Evolutionary conservation across 805 yeast species (phyloP).

Genomic region (Yamadazyma kitorensis): DNA sequence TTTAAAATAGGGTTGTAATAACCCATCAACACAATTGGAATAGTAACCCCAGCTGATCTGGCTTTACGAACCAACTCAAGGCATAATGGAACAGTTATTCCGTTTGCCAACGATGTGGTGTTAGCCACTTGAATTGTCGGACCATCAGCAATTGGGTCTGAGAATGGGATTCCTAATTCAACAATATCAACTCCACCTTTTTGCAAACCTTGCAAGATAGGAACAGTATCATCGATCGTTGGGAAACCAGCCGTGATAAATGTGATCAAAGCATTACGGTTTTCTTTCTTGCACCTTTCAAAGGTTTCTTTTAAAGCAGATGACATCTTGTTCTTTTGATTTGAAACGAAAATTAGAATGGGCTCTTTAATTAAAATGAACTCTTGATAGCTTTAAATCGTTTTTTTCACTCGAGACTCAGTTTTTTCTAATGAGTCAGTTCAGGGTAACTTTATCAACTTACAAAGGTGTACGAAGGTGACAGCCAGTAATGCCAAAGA

Average conservation of each 20-base stretch:
- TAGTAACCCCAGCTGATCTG: constrained; percentile 75
- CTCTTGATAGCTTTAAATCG: neutral
- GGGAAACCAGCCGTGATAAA: constrained; percentile 96
- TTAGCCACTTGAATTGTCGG: constrained; percentile 93
- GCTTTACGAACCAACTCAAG: constrained; percentile 74
- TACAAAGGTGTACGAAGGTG: no score
- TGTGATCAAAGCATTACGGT: constrained; percentile 85
- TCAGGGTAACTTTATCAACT: constrained; percentile 36
- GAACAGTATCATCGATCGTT: constrained; percentile 80
- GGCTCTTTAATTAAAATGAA: no score
- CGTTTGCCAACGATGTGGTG: constrained; percentile 76
- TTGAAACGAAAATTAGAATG: no score
- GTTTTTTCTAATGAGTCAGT: constrained; percentile 26
- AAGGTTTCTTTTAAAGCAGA: constrained; percentile 57
- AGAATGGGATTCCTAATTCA: constrained; percentile 93
- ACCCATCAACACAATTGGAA: constrained; percentile 94
- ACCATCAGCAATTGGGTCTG: constrained; percentile 99
- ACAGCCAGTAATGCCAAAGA: no score
- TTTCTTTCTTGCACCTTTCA: constrained; percentile 55
- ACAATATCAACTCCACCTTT: constrained; percentile 94
- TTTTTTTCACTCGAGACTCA: constrained; percentile 2
- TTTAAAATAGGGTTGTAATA: constrained; percentile 91
- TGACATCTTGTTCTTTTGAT: constrained; percentile 44
- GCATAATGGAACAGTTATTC: constrained; percentile 67
- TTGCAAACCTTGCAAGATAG: constrained; percentile 83